A percentile compares a stretch with the other conserved stretches of the same genome.
These are phyloP conservation scores for Amphicarpaea edgeworthii DNA, from an alignment of 306 rosid genomes.

Conservation along the genomic window DNA sequence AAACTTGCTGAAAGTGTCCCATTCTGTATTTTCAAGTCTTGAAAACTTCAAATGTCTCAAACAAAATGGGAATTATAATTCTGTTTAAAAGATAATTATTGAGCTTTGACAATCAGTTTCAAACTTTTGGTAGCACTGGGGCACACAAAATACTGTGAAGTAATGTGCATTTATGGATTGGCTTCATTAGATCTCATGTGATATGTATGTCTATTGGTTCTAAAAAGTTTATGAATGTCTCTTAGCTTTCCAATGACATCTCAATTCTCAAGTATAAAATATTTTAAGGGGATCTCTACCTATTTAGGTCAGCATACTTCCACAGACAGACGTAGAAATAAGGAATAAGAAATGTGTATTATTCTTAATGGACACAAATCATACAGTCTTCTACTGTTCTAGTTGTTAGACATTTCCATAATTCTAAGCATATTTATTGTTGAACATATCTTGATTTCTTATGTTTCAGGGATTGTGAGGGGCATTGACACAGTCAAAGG, in stretches of 20 bases:
- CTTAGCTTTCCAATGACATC: constrained; percentile 1
- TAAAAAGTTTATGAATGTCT: background rate
- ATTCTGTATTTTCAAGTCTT: too few relatives aligned
- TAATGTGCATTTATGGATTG: background rate
- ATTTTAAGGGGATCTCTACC: background rate
- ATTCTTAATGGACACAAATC: constrained; percentile 20
- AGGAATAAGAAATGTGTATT: background rate
- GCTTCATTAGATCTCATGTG: constrained; percentile 13
- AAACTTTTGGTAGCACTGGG: too few relatives aligned
- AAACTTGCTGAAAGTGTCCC: too few relatives aligned
- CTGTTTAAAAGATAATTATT: too few relatives aligned
- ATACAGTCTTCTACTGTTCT: constrained; percentile 1
- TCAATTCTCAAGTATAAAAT: background rate
- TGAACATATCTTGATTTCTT: constrained; percentile 37
- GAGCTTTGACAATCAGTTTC: too few relatives aligned
- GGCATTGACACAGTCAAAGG: constrained; percentile 81
- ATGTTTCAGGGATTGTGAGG: constrained; percentile 86
- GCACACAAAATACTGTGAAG: background rate
- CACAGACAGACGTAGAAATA: background rate
- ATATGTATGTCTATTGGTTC: constrained; percentile 18
- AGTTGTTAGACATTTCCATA: constrained; percentile 24
- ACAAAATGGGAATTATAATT: too few relatives aligned
- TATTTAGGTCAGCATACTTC: background rate
- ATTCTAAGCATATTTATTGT: constrained; percentile 10
- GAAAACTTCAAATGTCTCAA: too few relatives aligned